A percentile compares a stretch with the other conserved stretches of the same genome.
phyloP scores from a whole-genome alignment of 208 protist genomes.

The Wallacemonas collosoma region DNA sequence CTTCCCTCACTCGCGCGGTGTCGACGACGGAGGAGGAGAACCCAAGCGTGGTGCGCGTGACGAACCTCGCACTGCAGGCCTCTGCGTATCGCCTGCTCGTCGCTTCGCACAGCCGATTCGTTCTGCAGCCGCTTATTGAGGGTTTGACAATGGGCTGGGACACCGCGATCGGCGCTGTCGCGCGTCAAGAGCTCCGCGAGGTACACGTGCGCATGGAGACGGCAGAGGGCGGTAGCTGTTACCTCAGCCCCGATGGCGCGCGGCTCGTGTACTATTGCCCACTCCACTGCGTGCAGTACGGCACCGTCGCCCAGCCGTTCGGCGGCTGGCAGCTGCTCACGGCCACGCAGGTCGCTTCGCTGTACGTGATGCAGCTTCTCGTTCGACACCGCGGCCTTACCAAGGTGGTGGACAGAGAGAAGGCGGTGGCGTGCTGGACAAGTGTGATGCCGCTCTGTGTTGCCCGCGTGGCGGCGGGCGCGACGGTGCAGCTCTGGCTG shows the following conservation, averaged over 20 bases:
- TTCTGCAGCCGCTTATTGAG: constrained; percentile 76
- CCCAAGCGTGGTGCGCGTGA: constrained; percentile 14
- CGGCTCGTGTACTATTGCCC: constrained; percentile 73
- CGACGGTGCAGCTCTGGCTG: constrained; percentile 21
- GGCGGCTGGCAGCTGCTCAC: constrained; percentile 64
- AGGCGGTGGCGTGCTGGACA: constrained; percentile 65
- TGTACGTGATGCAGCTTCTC: constrained; percentile 68
- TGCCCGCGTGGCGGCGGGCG: constrained; percentile 26
- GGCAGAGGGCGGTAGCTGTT: constrained; percentile 49
- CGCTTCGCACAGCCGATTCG: constrained; percentile 53
- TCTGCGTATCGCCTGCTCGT: constrained; percentile 69
- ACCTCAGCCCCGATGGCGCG: constrained; percentile 37
- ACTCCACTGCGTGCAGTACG: constrained; percentile 58
- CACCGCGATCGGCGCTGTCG: constrained; percentile 56
- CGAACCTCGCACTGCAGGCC: constrained; percentile 54
- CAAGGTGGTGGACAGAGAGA: constrained; percentile 39
- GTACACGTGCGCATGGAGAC: constrained; percentile 56
- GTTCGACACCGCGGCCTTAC: constrained; percentile 37
- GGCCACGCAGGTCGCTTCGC: constrained; percentile 68
- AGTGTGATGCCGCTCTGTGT: constrained; percentile 22
- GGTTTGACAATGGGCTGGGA: constrained; percentile 81
- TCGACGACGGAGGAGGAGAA: constrained; percentile 23
- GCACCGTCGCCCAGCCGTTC: constrained; percentile 22
- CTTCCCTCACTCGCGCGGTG: constrained; percentile 17
- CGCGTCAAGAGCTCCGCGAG: constrained; percentile 59